A percentile compares a stretch with the other conserved stretches of the same genome.
Evolutionary conservation across 208 protist species (phyloP).

Genomic region (Leishmania amazonensis): DNA sequence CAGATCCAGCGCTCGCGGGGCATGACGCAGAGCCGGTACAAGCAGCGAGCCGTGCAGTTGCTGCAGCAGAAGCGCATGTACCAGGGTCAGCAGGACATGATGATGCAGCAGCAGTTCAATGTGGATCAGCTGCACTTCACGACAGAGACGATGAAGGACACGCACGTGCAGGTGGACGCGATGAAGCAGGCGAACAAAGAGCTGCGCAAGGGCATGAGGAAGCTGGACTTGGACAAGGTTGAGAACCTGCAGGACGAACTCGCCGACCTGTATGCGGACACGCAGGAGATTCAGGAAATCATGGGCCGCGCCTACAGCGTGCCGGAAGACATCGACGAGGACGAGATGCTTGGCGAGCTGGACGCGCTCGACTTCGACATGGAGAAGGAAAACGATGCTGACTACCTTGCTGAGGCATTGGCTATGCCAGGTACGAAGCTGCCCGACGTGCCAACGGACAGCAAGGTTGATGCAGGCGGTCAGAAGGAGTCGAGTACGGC

Average conservation of each 20-base stretch:
- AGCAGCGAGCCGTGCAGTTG: slow-evolving; percentile 90
- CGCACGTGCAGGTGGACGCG: slow-evolving; percentile 84
- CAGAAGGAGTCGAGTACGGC: slow-evolving; percentile 45
- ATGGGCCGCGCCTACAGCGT: slow-evolving; percentile 91
- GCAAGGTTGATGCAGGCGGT: slow-evolving; percentile 34
- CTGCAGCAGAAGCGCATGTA: slow-evolving; percentile 94
- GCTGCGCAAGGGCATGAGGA: slow-evolving; percentile 86
- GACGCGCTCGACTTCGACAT: slow-evolving; percentile 88
- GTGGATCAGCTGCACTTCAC: slow-evolving; percentile 94
- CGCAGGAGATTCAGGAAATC: slow-evolving; percentile 93
- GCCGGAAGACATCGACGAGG: slow-evolving; percentile 93
- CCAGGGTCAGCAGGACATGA: slow-evolving; percentile 88
- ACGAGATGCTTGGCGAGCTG: slow-evolving; percentile 91
- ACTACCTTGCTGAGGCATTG: slow-evolving; percentile 86
- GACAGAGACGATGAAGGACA: slow-evolving; percentile 91
- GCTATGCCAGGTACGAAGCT: slow-evolving; percentile 66
- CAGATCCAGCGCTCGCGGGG: slow-evolving; percentile 76
- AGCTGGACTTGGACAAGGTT: slow-evolving; percentile 86
- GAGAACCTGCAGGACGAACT: slow-evolving; percentile 91
- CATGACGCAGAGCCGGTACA: slow-evolving; percentile 83
- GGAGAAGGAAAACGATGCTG: slow-evolving; percentile 71
- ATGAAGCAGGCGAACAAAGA: slow-evolving; percentile 91
- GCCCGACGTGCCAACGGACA: slow-evolving; percentile 44
- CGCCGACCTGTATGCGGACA: slow-evolving; percentile 90
- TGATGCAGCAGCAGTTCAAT: slow-evolving; percentile 93